Conservation (phyloP, 73 alveolate genomes). For the Blepharisma stoltei region DNA sequence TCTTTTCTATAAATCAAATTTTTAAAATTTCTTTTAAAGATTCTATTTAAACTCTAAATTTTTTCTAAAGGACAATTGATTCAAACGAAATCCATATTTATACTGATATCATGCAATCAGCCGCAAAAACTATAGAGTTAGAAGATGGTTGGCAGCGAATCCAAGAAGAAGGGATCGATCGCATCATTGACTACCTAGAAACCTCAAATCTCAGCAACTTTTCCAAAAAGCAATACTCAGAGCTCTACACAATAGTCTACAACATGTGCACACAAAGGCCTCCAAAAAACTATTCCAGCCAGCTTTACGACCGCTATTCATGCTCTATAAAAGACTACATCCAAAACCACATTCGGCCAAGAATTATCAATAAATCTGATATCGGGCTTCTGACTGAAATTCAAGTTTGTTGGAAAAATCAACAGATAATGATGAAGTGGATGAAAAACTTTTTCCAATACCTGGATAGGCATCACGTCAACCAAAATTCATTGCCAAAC, state of each 20-base stretch:
- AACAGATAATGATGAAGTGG: conserved; percentile 57
- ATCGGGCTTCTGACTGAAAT: not conserved
- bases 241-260: conserved; percentile 28
- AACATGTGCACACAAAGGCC: conserved; percentile 23
- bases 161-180: conserved; percentile 20
- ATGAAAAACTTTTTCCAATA: conserved; percentile 59
- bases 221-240: conserved; percentile 11
- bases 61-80: too few relatives aligned
- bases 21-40: too few relatives aligned
- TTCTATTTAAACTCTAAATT: too few relatives aligned
- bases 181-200: conserved; percentile 17
- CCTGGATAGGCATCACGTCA: conserved; percentile 61
- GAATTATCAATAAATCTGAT: not conserved
- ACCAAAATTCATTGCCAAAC: conserved; percentile 29
- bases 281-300: conserved; percentile 7
- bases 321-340: conserved; percentile 2
- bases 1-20: too few relatives aligned
- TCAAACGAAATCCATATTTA: too few relatives aligned
- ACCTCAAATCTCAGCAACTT: not conserved
- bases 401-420: conserved; percentile 41
- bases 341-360: not conserved
- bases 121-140: conserved; percentile 7
- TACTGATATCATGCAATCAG: too few relatives aligned
- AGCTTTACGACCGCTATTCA: conserved; percentile 17
- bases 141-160: conserved; percentile 33